phyloP scores from a whole-genome alignment of 2,329 filamentous ascomycete species.

The Sporothrix dimorphospora region DNA sequence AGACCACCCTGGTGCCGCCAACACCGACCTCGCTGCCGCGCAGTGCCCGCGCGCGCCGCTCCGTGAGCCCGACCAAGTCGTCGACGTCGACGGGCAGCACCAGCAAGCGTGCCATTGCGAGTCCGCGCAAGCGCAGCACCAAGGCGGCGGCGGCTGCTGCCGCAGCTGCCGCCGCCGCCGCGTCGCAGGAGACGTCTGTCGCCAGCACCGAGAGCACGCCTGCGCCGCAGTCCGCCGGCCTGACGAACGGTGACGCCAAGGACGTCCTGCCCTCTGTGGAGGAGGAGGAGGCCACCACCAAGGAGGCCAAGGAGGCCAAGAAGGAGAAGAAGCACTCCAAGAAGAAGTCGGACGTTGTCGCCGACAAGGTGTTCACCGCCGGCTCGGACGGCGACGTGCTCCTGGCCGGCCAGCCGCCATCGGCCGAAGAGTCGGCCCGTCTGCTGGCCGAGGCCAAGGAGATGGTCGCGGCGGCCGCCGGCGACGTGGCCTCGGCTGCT shows the following conservation, averaged over 20 bases:
- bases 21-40: constrained; percentile 52
- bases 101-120: constrained; percentile 49
- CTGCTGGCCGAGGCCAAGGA: constrained; percentile 86
- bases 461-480: constrained; percentile 73
- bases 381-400: constrained; percentile 68
- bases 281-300: constrained; percentile 50
- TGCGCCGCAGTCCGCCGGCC: constrained; percentile 36
- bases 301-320: constrained; percentile 27
- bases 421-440: constrained; percentile 74
- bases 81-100: constrained; percentile 35
- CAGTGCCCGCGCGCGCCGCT: constrained; percentile 57
- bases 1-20: constrained; percentile 53
- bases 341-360: constrained; percentile 48
- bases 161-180: constrained; percentile 30
- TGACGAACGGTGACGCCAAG: constrained; percentile 43
- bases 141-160: constrained; percentile 42
- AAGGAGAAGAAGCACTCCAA: constrained; percentile 26
- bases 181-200: constrained; percentile 42
- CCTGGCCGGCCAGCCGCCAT: constrained; percentile 66
- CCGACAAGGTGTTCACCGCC: constrained; percentile 25
- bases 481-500: constrained; percentile 37
- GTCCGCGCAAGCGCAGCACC: constrained; percentile 58
- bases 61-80: constrained; percentile 60
- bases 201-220: constrained; percentile 34
- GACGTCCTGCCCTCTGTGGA: constrained; percentile 58